These are phyloP conservation scores for Solanum chiquidenum DNA, from an alignment of 257 asterid genomes.

Conservation along the genomic window DNA sequence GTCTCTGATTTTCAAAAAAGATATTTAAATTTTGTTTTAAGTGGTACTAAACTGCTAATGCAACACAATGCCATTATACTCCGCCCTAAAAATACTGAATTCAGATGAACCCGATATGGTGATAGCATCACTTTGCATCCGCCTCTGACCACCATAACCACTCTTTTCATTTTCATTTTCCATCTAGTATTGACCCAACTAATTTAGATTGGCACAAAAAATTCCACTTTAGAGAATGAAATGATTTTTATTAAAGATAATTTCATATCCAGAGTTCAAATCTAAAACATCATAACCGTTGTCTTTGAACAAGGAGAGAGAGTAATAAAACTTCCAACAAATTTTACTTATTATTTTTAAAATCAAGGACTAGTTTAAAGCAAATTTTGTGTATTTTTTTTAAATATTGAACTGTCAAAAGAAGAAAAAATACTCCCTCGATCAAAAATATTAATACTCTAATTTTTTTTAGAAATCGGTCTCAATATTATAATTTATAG, in stretches of 20 bases:
- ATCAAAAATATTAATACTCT: not conserved
- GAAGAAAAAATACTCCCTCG: not conserved
- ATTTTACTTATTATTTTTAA: not conserved
- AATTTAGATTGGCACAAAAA: not conserved
- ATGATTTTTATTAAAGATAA: too few species aligned
- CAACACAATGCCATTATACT: not conserved
- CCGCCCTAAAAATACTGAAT: not conserved
- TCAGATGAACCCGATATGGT: not conserved
- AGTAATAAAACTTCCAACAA: not conserved
- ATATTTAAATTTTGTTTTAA: not conserved
- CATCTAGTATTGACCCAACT: too few species aligned
- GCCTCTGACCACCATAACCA: too few species aligned
- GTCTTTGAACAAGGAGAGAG: not conserved
- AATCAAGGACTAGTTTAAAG: not conserved
- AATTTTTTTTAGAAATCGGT: too few species aligned
- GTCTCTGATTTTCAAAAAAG: not conserved
- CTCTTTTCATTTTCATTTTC: too few species aligned
- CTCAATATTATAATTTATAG: too few species aligned
- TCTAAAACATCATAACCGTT: accelerated
- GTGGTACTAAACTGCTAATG: too few species aligned
- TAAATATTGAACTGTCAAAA: not conserved
- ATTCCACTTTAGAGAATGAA: not conserved
- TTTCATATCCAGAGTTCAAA: too few species aligned
- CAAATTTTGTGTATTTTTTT: not conserved
- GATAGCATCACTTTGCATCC: not conserved